Evolutionary conservation across 106 monocot genomes (phyloP), one percentile per base, ranked within the genome.

Genomic region (Acanthochlamys bracteata): DNA sequence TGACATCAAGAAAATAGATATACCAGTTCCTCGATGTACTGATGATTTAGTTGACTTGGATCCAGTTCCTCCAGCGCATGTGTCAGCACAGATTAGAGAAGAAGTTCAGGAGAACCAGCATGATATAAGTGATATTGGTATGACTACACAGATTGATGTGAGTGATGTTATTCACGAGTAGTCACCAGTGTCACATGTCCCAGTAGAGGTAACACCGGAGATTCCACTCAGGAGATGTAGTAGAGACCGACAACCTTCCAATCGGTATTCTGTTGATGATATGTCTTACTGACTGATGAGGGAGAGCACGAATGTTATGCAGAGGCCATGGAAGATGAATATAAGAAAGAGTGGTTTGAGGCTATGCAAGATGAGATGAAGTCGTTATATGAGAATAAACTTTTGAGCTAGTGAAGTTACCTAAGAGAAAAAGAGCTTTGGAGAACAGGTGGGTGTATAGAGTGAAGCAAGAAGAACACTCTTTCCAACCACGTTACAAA

Each of bases 301-400:
- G 69, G 20, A 11, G 58, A 69, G 20, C 69, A 41, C 0, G 22
- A 59, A 11, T 20, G 1, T 59, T 24, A 41, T 24, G 17, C 2
- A 11, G 11, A 69, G 58, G 53, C 53, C 13, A 20, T 64, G 17
- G 13, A 68, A 25, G 21, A 7, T 6, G 0, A 69, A 10, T 1
- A 57, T 10, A 27, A 69, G 11, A 57, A 45, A 0, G 10, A 57
- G n/a, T 58, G 69, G 41, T 15, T 26, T 1, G 6, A 67, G 3
- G 55, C 55, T 7, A 55, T 67, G 67, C 16, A 67, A 21, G 68
- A 57, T 55, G 55, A 55, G 20, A 21, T 55, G 55, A 55, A 55
- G 7, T 55, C 46, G 10, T 14, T 47, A 47, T 19, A n/a, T 6
- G 21, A 23, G 57, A 23, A 58, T n/a, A n/a, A n/a, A n/a, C n/a